Conservation (phyloP, 106 monocot genomes). For the Acanthochlamys bracteata region DNA sequence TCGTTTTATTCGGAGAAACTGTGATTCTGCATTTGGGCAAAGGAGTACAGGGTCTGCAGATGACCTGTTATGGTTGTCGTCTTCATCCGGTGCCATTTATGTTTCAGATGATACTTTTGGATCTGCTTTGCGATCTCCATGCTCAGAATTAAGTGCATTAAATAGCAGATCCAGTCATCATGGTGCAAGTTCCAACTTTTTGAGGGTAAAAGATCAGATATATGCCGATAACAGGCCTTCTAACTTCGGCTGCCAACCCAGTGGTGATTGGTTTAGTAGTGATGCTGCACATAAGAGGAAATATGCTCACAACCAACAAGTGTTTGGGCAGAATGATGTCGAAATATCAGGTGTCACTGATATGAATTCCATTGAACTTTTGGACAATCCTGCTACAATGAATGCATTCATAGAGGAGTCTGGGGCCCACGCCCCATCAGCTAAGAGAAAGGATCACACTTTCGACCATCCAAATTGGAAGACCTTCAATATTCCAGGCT, state of each 20-base stretch:
- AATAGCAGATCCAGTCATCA: conserved; percentile 8
- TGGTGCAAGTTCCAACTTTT: neutral
- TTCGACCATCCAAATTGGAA: neutral
- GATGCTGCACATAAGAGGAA: neutral
- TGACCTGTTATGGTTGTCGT: conserved; percentile 27
- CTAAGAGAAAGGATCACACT: conserved; percentile 6
- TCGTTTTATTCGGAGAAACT: conserved; percentile 25
- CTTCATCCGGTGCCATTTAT: conserved; percentile 19
- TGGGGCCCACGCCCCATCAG: conserved; percentile 15
- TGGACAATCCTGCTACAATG: neutral
- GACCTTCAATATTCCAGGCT: neutral
- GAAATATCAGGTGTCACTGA: neutral
- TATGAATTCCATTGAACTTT: neutral
- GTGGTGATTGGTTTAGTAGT: neutral
- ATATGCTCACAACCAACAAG: neutral
- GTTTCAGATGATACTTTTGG: conserved; percentile 24
- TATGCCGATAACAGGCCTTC: conserved; percentile 4
- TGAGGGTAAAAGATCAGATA: neutral
- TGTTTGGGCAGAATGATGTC: neutral
- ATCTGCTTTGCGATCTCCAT: conserved; percentile 13
- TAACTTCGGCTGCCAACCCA: neutral
- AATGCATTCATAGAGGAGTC: conserved; percentile 11
- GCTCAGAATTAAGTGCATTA: conserved; percentile 1
- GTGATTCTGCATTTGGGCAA: conserved; percentile 26
- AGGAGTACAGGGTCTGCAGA: conserved; percentile 16